A percentile compares a stretch with the other conserved stretches of the same genome.
Evolutionary conservation across 805 yeast genomes (phyloP).

Genomic region (Kockiozyma suomiensis): DNA sequence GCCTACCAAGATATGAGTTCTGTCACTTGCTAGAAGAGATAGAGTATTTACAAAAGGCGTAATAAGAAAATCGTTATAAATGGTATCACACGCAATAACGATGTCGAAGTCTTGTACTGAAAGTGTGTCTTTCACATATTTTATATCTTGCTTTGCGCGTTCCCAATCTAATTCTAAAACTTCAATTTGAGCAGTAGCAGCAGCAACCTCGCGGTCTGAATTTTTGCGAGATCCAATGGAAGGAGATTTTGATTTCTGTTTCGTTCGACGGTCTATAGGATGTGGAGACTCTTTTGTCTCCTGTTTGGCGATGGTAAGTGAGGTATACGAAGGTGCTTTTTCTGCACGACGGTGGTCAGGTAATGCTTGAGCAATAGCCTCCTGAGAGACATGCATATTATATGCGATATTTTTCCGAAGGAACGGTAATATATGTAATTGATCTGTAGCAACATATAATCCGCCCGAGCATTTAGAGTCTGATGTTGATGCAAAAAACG

Average conservation of each 20-base stretch:
- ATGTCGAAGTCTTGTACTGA: conserved; percentile 42
- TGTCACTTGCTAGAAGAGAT: conserved; percentile 42
- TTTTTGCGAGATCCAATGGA: not conserved
- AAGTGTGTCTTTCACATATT: conserved; percentile 33
- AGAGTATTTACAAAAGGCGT: conserved; percentile 53
- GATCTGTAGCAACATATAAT: conserved; percentile 61
- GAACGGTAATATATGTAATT: conserved; percentile 55
- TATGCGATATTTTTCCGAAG: conserved; percentile 50
- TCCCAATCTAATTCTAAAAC: conserved; percentile 68
- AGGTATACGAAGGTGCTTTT: not conserved
- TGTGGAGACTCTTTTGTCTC: not conserved
- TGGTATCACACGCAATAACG: conserved; percentile 64
- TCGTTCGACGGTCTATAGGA: not conserved
- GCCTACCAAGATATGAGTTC: conserved; percentile 49
- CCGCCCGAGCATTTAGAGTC: conserved; percentile 3
- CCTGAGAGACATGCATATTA: conserved; percentile 43
- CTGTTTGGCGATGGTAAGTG: not conserved
- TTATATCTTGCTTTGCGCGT: conserved; percentile 44
- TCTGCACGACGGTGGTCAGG: not conserved
- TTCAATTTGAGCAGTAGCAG: conserved; percentile 38
- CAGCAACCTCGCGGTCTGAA: not conserved
- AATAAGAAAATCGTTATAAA: conserved; percentile 64
- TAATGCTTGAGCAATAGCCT: conserved; percentile 33
- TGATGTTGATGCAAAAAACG: conserved; percentile 6
- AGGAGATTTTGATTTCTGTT: not conserved